These are phyloP conservation scores for Withania somnifera DNA, from an alignment of 305 asterid species.

Conservation along the genomic window DNA sequence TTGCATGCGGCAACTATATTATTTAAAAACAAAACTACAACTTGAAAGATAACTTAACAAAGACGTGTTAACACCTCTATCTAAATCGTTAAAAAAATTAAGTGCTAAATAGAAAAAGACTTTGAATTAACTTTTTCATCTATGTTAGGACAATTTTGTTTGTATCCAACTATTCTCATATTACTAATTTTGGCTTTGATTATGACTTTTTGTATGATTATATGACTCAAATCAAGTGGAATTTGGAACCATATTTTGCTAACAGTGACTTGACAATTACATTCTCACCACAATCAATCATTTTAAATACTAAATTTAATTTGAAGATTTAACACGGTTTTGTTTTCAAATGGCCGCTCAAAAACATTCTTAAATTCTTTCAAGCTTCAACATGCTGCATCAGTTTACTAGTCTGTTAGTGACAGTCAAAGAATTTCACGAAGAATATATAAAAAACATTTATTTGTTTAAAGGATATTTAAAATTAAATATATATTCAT, in stretches of 20 bases:
- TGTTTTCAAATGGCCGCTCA: neutral
- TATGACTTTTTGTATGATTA: constrained; percentile 6
- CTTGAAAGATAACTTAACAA: constrained; percentile 6
- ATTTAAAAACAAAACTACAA: neutral
- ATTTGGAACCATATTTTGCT: neutral
- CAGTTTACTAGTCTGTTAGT: neutral
- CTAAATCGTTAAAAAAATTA: neutral
- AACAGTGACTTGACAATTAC: neutral
- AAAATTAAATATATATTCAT: too few species aligned
- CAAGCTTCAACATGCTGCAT: neutral
- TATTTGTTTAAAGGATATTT: too few species aligned
- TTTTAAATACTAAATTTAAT: neutral
- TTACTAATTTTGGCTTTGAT: constrained; percentile 2
- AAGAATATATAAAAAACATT: too few species aligned
- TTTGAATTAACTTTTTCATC: constrained; percentile 3
- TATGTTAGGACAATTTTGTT: constrained; percentile 13
- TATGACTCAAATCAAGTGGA: constrained; percentile 11
- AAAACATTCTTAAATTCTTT: neutral
- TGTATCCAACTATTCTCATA: neutral
- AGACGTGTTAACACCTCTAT: constrained; percentile 8
- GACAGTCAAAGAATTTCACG: too few species aligned
- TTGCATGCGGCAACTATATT: neutral
- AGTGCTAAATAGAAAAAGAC: neutral
- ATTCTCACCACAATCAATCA: neutral
- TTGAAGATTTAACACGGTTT: neutral